Percentiles rank a stretch among this genome's conserved stretches.
Conservation (phyloP, 1,284 basidiomycete species). For the Acaromyces ingoldii region DNA sequence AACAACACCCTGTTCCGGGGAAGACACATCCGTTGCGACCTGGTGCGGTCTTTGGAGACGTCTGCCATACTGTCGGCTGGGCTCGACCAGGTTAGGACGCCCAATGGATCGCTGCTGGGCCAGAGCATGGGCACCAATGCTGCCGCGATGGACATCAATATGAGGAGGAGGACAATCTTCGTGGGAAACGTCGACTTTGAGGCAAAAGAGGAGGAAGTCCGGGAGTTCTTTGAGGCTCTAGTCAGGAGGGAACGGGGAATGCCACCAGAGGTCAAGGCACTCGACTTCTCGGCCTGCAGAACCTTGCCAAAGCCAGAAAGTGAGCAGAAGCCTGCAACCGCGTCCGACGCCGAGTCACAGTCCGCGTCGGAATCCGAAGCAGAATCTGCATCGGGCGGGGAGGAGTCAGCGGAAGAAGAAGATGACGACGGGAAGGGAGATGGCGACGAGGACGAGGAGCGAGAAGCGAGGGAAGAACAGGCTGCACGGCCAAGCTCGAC, state of each 20-base stretch:
- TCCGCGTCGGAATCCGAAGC: no score
- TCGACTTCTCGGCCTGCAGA: neutral
- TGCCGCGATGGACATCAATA: constrained; percentile 25
- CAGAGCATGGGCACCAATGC: constrained; percentile 14
- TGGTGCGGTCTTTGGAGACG: constrained; percentile 34
- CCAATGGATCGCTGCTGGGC: constrained; percentile 27
- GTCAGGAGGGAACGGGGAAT: constrained; percentile 69
- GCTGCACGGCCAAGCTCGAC: neutral
- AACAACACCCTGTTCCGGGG: constrained; percentile 73
- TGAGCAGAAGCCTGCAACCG: constrained; percentile 1
- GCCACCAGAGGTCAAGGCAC: constrained; percentile 15
- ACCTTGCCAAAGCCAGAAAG: neutral
- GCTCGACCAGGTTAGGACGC: constrained; percentile 33
- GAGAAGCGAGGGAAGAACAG: neutral
- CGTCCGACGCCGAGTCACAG: neutral
- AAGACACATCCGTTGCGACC: constrained; percentile 51
- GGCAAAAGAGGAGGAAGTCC: constrained; percentile 80
- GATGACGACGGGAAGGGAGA: no score
- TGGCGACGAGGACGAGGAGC: no score
- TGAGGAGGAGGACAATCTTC: constrained; percentile 69
- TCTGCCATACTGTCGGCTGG: constrained; percentile 34
- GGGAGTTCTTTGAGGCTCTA: constrained; percentile 78
- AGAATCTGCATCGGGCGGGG: neutral
- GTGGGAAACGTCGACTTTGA: constrained; percentile 91
- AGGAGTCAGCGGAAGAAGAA: neutral